phyloP scores from a whole-genome alignment of 805 yeast species.

The Candida nemodendra region DNA sequence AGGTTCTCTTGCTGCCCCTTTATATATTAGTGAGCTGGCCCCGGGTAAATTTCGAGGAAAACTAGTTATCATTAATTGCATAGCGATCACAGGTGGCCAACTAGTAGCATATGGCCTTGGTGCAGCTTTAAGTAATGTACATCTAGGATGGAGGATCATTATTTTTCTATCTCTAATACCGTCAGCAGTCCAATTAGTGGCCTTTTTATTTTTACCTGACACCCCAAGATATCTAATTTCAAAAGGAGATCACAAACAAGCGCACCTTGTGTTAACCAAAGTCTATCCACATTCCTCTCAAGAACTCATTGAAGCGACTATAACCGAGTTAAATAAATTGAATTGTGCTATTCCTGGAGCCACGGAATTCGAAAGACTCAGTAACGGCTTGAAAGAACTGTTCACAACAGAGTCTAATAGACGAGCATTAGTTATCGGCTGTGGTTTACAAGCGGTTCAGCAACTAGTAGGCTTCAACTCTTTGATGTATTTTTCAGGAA shows the following conservation, averaged over 20 bases:
- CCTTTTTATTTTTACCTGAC: constrained; percentile 50
- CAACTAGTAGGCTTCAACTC: constrained; percentile 60
- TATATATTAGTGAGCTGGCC: constrained; percentile 52
- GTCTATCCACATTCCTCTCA: constrained; percentile 40
- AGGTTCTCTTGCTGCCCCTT: constrained; percentile 54
- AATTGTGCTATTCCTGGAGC: constrained; percentile 31
- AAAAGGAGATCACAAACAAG: constrained; percentile 39
- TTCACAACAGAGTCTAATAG: constrained; percentile 44
- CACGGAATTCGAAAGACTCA: constrained; percentile 14
- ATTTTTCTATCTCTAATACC: constrained; percentile 54
- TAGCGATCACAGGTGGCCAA: constrained; percentile 59
- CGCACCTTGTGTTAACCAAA: constrained; percentile 38
- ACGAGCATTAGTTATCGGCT: constrained; percentile 52
- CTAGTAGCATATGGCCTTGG: constrained; percentile 52
- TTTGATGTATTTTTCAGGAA: constrained; percentile 54
- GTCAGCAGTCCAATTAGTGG: constrained; percentile 43
- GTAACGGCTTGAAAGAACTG: constrained; percentile 41
- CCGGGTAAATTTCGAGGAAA: constrained; percentile 53
- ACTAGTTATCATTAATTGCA: constrained; percentile 49
- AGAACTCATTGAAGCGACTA: constrained; percentile 39
- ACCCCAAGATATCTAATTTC: constrained; percentile 54
- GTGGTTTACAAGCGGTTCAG: constrained; percentile 57
- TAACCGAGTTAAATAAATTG: constrained; percentile 39
- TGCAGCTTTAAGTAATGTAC: constrained; percentile 42
- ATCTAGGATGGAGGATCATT: constrained; percentile 51